These are phyloP conservation scores for Fusarium sp. DNA, from an alignment of 2,329 filamentous ascomycete genomes.

Conservation along the genomic window DNA sequence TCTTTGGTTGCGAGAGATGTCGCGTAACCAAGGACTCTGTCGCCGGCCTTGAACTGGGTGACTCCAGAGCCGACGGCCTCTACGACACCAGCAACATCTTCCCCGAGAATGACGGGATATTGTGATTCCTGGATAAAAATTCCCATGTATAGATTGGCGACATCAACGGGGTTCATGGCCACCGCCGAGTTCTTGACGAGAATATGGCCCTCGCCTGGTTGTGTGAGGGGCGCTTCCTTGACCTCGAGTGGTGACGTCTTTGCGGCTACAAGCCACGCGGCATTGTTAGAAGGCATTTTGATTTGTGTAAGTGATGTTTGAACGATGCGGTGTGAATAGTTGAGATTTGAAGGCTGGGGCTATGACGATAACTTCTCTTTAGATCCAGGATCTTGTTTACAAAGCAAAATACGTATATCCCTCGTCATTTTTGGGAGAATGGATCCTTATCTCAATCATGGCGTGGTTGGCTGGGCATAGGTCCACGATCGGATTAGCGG, in stretches of 20 bases:
- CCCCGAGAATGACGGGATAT: slow-evolving; percentile 46
- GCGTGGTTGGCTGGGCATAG: slow-evolving; percentile 10
- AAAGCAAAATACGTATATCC: background rate
- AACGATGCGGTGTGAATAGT: background rate
- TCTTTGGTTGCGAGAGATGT: slow-evolving; percentile 51
- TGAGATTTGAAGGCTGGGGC: background rate
- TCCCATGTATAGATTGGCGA: slow-evolving; percentile 40
- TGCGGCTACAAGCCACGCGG: slow-evolving; percentile 20
- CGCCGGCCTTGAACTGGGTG: slow-evolving; percentile 38
- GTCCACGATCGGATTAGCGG: slow-evolving; percentile 29
- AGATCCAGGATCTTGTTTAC: too few species aligned
- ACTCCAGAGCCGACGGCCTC: slow-evolving; percentile 47
- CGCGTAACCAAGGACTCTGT: slow-evolving; percentile 43
- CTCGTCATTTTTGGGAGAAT: background rate
- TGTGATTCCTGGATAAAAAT: slow-evolving; percentile 10
- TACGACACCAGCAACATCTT: slow-evolving; percentile 52
- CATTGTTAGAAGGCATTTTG: slow-evolving; percentile 29
- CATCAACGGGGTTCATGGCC: slow-evolving; percentile 52
- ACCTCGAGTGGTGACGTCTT: slow-evolving; percentile 33
- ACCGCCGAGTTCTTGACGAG: slow-evolving; percentile 49
- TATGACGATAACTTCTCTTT: background rate
- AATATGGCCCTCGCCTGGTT: slow-evolving; percentile 26
- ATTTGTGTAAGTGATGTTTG: fast-evolving
- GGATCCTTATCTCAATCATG: slow-evolving; percentile 6
- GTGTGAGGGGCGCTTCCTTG: slow-evolving; percentile 27